phyloP scores from a whole-genome alignment of 1,284 basidiomycete species.

The Boletus mariae region DNA sequence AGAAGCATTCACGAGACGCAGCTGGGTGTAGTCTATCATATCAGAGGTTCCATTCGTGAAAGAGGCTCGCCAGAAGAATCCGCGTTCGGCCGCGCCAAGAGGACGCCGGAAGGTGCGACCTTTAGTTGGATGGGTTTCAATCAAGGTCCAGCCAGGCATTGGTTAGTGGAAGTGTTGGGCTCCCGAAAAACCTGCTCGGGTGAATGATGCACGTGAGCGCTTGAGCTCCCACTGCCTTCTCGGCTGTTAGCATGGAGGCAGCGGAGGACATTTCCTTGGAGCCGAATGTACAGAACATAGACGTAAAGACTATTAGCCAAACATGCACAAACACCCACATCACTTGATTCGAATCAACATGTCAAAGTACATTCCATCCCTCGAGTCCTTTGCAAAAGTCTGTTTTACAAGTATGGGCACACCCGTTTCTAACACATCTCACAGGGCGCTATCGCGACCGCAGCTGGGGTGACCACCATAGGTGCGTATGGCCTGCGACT shows the following conservation, averaged over 20 bases:
- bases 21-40: not conserved
- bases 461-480: slow-evolving; percentile 62
- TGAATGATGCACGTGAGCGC: too few relatives aligned
- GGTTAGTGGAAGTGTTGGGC: too few relatives aligned
- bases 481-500: slow-evolving; percentile 39
- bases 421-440: not conserved
- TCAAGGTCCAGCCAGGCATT: too few relatives aligned
- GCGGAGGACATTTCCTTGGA: too few relatives aligned
- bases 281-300: too few relatives aligned
- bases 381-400: slow-evolving; percentile 67
- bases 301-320: slow-evolving; percentile 5
- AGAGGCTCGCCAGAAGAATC: not conserved
- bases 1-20: slow-evolving; percentile 1
- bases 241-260: too few relatives aligned
- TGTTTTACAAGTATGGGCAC: not conserved
- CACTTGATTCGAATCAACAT: slow-evolving; percentile 11
- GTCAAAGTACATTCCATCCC: slow-evolving; percentile 44
- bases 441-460: slow-evolving; percentile 67
- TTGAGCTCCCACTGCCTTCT: too few relatives aligned
- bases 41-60: slow-evolving; percentile 7
- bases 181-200: too few relatives aligned
- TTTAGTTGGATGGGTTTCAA: too few relatives aligned
- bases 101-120: not conserved
- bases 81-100: not conserved
- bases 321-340: slow-evolving; percentile 20